phyloP scores from a whole-genome alignment of 2,329 filamentous ascomycete genomes.

The Botrytis tulipae region DNA sequence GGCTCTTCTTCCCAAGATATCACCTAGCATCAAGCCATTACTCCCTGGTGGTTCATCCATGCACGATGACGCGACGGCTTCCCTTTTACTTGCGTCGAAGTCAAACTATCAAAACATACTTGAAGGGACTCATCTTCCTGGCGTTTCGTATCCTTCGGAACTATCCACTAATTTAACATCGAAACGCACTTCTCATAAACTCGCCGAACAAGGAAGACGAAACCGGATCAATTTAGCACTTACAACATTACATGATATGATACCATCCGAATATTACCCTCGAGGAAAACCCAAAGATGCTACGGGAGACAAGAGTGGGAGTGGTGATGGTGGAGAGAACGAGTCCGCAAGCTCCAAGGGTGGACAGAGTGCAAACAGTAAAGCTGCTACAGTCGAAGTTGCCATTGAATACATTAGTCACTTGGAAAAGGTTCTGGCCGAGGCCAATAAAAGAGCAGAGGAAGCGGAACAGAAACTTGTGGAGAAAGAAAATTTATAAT shows the following conservation, averaged over 20 bases:
- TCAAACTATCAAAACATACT: constrained; percentile 98
- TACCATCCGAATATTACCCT: constrained; percentile 58
- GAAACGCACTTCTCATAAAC: constrained; percentile 96
- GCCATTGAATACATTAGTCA: constrained; percentile 94
- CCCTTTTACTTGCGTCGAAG: constrained; percentile 83
- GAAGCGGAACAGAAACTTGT: constrained; percentile 34
- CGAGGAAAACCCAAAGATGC: constrained; percentile 45
- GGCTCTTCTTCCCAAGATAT: constrained; percentile 83
- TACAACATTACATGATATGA: constrained; percentile 63
- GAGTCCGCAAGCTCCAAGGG: constrained; percentile 44
- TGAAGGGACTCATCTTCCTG: constrained; percentile 86
- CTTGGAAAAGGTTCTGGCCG: constrained; percentile 69
- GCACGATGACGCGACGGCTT: constrained; percentile 54
- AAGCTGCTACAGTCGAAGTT: constrained; percentile 95
- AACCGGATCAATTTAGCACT: constrained; percentile 95
- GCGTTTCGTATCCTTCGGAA: constrained; percentile 85
- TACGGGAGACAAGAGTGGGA: constrained; percentile 39
- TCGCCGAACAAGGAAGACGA: constrained; percentile 91
- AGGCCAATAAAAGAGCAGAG: constrained; percentile 59
- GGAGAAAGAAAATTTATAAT: constrained; percentile 22
- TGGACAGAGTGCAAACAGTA: constrained; percentile 69
- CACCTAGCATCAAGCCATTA: constrained; percentile 89
- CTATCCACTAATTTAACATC: constrained; percentile 92
- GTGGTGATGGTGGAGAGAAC: constrained; percentile 50
- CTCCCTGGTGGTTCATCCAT: constrained; percentile 61